phyloP scores from a whole-genome alignment of 257 asterid genomes.

The Solanum rostratum region DNA sequence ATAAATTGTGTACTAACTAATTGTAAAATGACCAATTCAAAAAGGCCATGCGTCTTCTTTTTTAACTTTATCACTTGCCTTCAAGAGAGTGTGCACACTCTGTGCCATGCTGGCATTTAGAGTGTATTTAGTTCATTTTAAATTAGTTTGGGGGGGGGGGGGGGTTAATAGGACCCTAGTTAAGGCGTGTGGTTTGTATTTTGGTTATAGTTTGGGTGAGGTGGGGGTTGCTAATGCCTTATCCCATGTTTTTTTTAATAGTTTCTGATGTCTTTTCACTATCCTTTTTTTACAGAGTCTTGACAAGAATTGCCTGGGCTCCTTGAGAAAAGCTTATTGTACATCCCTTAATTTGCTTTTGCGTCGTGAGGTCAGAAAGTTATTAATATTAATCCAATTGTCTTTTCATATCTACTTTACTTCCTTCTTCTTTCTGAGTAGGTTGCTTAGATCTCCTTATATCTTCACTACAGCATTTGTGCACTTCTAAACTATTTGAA shows the following conservation, averaged over 20 bases:
- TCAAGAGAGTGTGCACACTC: too few relatives aligned
- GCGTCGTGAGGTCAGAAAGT: constrained; percentile 77
- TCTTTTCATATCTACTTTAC: background rate
- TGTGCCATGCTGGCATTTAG: too few relatives aligned
- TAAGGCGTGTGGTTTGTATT: too few relatives aligned
- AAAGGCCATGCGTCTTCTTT: too few relatives aligned
- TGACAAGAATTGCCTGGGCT: constrained; percentile 68
- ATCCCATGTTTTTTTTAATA: constrained; percentile 2
- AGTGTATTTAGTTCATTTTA: too few relatives aligned
- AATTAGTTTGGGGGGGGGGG: too few relatives aligned
- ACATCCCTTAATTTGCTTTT: constrained; percentile 84
- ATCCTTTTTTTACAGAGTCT: constrained; percentile 51
- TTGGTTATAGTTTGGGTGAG: too few relatives aligned
- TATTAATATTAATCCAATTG: background rate
- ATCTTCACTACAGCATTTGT: background rate
- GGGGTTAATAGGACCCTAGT: too few relatives aligned
- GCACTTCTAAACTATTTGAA: background rate
- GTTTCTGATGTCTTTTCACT: constrained; percentile 5
- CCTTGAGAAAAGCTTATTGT: constrained; percentile 93
- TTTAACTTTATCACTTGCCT: too few relatives aligned
- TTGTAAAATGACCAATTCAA: too few relatives aligned
- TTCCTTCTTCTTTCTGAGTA: background rate
- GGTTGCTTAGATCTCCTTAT: background rate
- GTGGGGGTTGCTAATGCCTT: too few relatives aligned
- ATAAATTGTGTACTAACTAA: too few relatives aligned